Conservation (phyloP, 768 basidiomycete genomes). For the Kwoniella heveanensis region DNA sequence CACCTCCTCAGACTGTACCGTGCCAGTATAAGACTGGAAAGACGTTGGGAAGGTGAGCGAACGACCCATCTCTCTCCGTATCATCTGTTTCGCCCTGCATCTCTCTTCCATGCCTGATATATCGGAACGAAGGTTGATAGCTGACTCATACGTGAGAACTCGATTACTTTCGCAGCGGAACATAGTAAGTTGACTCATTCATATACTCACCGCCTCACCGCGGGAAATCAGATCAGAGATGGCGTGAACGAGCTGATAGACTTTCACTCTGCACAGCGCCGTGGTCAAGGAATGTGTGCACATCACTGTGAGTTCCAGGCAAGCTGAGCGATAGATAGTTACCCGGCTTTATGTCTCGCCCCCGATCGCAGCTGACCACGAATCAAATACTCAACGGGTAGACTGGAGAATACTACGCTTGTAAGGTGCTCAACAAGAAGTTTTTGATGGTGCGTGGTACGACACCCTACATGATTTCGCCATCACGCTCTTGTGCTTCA, state of each 20-base stretch:
- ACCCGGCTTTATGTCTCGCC: too few relatives aligned
- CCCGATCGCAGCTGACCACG: neutral
- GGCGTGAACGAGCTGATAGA: constrained; percentile 4
- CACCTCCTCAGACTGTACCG: constrained; percentile 52
- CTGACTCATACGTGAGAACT: neutral
- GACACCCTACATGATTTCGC: too few relatives aligned
- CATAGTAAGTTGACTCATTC: constrained; percentile 61
- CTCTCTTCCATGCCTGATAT: neutral
- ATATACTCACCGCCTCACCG: neutral
- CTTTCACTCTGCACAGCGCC: constrained; percentile 33
- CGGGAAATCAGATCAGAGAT: neutral
- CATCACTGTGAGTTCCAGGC: constrained; percentile 61
- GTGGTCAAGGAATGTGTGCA: constrained; percentile 76
- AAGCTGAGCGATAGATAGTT: too few relatives aligned
- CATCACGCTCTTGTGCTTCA: too few relatives aligned
- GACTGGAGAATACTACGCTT: constrained; percentile 91
- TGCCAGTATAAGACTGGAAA: constrained; percentile 57
- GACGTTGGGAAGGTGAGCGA: constrained; percentile 53
- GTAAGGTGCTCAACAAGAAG: constrained; percentile 99
- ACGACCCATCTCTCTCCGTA: neutral
- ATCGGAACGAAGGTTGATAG: neutral
- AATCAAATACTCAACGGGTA: constrained; percentile 38
- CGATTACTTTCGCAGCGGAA: constrained; percentile 80
- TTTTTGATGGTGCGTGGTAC: constrained; percentile 37
- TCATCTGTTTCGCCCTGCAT: neutral